phyloP scores from a whole-genome alignment of 306 rosid genomes.

The Astragalus membranaceus region DNA sequence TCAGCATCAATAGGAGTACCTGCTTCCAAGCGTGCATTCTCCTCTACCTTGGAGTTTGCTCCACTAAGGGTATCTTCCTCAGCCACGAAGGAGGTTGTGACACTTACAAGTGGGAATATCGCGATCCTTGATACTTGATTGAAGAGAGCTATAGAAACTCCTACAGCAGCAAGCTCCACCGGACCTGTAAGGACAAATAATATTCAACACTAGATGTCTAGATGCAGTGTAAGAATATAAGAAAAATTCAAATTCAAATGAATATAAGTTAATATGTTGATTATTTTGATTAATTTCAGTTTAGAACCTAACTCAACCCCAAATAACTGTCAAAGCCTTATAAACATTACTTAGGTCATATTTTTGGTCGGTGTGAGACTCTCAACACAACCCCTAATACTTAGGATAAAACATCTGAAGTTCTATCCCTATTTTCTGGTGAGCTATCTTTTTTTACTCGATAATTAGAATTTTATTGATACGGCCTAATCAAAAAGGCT shows the following conservation, averaged over 20 bases:
- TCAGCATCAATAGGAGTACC: slow-evolving; percentile 39
- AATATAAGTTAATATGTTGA: background rate
- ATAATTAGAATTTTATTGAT: too few species aligned
- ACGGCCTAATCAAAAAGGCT: too few species aligned
- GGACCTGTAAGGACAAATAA: slow-evolving; percentile 47
- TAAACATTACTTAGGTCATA: too few species aligned
- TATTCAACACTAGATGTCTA: background rate
- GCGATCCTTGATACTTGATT: slow-evolving; percentile 89
- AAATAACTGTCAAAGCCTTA: too few species aligned
- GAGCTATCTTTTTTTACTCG: background rate
- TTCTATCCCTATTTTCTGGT: background rate
- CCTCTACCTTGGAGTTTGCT: slow-evolving; percentile 28
- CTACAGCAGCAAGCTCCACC: slow-evolving; percentile 96
- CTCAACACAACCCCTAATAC: too few species aligned
- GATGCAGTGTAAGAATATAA: background rate
- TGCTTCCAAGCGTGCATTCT: slow-evolving; percentile 35
- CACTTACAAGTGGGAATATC: slow-evolving; percentile 88
- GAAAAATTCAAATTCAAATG: background rate
- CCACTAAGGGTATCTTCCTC: slow-evolving; percentile 70
- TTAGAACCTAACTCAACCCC: too few species aligned
- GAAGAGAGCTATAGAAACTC: slow-evolving; percentile 91
- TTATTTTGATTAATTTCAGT: too few species aligned
- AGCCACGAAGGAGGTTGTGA: slow-evolving; percentile 93
- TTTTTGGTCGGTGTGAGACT: too few species aligned
- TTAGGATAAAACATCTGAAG: background rate